Evolutionary conservation across 495 filamentous ascomycete species (phyloP).

Genomic region (Penicillium simplicissimum): DNA sequence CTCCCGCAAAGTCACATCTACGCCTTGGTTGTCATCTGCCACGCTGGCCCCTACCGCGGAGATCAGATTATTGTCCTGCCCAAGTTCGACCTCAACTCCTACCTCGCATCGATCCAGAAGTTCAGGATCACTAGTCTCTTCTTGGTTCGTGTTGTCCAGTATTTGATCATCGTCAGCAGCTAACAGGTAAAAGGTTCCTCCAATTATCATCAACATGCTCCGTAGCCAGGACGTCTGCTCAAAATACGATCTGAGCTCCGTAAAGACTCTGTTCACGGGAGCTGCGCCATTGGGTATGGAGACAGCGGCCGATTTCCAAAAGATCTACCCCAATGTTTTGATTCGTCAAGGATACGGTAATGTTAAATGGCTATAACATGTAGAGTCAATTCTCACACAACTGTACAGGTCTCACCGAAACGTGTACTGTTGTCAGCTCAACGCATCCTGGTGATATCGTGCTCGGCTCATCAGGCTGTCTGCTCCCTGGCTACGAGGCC

Average conservation of each 20-base stretch:
- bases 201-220: conserved; percentile 80
- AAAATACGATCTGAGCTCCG: conserved; percentile 74
- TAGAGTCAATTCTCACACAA: conserved; percentile 11
- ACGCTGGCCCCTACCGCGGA: conserved; percentile 68
- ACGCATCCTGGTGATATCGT: conserved; percentile 67
- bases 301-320: conserved; percentile 66
- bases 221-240: conserved; percentile 62
- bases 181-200: conserved; percentile 61
- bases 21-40: conserved; percentile 73
- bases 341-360: conserved; percentile 82
- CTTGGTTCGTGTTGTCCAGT: conserved; percentile 50
- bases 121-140: conserved; percentile 71
- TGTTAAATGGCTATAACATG: conserved; percentile 1
- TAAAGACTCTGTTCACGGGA: conserved; percentile 69
- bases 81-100: conserved; percentile 72
- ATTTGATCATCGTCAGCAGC: not conserved
- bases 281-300: conserved; percentile 83
- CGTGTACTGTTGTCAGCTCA: conserved; percentile 68
- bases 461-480: conserved; percentile 70
- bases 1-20: conserved; percentile 90
- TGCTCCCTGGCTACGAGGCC: conserved; percentile 66
- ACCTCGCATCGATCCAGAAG: conserved; percentile 66
- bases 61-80: conserved; percentile 80
- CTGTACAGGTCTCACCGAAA: conserved; percentile 73
- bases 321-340: conserved; percentile 62